Percentiles rank a stretch among this genome's conserved stretches.
Evolutionary conservation across 495 filamentous ascomycete genomes (phyloP).

Genomic region (Penicillium pulvis): DNA sequence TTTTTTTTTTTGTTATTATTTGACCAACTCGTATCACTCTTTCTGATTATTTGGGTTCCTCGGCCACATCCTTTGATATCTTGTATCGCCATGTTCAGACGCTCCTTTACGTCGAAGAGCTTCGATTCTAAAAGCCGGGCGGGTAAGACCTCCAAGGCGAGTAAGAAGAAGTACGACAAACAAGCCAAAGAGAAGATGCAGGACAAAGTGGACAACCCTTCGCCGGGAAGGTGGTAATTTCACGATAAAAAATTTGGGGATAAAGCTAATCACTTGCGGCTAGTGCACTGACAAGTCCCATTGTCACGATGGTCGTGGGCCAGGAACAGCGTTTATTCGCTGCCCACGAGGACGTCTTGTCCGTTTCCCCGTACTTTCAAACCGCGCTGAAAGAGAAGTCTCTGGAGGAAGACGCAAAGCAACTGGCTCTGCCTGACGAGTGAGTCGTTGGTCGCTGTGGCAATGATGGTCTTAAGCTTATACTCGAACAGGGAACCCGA

Average conservation of each 20-base stretch:
- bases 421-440: constrained; percentile 63
- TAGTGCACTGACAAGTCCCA: constrained; percentile 70
- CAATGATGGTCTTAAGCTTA: not conserved
- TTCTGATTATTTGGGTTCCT: constrained; percentile 31
- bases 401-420: constrained; percentile 55
- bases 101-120: constrained; percentile 65
- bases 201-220: constrained; percentile 59
- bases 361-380: constrained; percentile 60
- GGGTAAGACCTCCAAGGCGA: constrained; percentile 72
- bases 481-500: constrained; percentile 55
- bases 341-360: constrained; percentile 68
- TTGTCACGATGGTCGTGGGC: constrained; percentile 82
- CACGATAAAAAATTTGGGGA: constrained; percentile 17
- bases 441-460: constrained; percentile 16
- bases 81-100: constrained; percentile 72
- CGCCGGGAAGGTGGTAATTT: constrained; percentile 46
- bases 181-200: constrained; percentile 75
- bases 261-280: not conserved
- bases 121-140: constrained; percentile 75
- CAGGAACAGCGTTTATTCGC: constrained; percentile 77
- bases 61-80: constrained; percentile 22
- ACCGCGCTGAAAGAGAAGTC: constrained; percentile 58
- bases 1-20: constrained; percentile 25
- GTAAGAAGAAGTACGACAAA: constrained; percentile 74
- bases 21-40: constrained; percentile 41